A percentile compares a stretch with the other conserved stretches of the same genome.
These are phyloP conservation scores for Haplosporangium sp. DNA, from an alignment of 371 early-diverging fungal species.

Conservation along the genomic window DNA sequence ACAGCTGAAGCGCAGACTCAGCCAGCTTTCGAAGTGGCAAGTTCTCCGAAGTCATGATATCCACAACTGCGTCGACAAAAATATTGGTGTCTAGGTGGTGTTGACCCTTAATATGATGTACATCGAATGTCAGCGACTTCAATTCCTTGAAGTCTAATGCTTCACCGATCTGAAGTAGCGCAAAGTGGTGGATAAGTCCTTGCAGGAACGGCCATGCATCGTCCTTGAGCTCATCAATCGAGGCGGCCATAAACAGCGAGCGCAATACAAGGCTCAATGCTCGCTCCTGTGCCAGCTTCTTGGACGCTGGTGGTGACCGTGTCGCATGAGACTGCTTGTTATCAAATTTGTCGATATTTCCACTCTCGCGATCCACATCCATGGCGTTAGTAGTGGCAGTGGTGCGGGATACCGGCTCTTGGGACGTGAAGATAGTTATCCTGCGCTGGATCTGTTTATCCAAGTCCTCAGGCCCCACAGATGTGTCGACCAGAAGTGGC, in stretches of 20 bases:
- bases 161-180: slow-evolving; percentile 76
- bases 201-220: slow-evolving; percentile 78
- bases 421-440: slow-evolving; percentile 43
- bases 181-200: slow-evolving; percentile 80
- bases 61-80: slow-evolving; percentile 84
- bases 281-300: slow-evolving; percentile 76
- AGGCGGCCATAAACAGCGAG: slow-evolving; percentile 76
- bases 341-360: slow-evolving; percentile 43
- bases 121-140: slow-evolving; percentile 50
- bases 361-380: slow-evolving; percentile 54
- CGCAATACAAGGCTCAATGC: slow-evolving; percentile 71
- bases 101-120: slow-evolving; percentile 53
- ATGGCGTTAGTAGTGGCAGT: slow-evolving; percentile 36
- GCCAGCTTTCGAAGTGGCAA: slow-evolving; percentile 72
- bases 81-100: slow-evolving; percentile 65
- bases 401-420: slow-evolving; percentile 17
- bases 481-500: slow-evolving; percentile 77
- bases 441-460: slow-evolving; percentile 58
- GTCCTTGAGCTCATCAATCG: slow-evolving; percentile 68
- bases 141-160: slow-evolving; percentile 69
- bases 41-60: slow-evolving; percentile 80
- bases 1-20: slow-evolving; percentile 71
- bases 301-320: slow-evolving; percentile 41
- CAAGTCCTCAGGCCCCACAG: slow-evolving; percentile 66
- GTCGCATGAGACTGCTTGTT: slow-evolving; percentile 29